Evolutionary conservation across 805 yeast genomes (phyloP).

Genomic region (Alloascoidea hylecoeti): DNA sequence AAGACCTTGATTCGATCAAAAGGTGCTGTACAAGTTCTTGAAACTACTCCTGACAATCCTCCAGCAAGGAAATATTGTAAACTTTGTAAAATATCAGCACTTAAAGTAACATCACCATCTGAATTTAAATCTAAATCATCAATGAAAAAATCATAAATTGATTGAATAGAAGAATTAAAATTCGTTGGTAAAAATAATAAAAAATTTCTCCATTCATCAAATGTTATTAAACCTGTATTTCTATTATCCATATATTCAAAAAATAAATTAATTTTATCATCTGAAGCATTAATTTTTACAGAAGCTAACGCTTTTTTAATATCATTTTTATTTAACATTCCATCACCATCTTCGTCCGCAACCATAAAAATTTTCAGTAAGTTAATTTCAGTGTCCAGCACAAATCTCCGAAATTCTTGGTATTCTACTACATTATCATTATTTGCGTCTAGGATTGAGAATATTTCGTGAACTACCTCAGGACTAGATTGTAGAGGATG

Average conservation of each 20-base stretch:
- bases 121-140: conserved; percentile 75
- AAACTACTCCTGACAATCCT: conserved; percentile 89
- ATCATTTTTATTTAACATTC: conserved; percentile 50
- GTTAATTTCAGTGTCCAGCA: conserved; percentile 54
- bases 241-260: conserved; percentile 41
- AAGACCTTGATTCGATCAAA: conserved; percentile 91
- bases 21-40: conserved; percentile 95
- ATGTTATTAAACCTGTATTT: conserved; percentile 56
- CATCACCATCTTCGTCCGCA: conserved; percentile 64
- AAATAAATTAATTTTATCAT: conserved; percentile 35
- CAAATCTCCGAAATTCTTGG: conserved; percentile 52
- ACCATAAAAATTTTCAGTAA: conserved; percentile 52
- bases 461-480: conserved; percentile 41
- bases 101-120: conserved; percentile 85
- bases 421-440: conserved; percentile 45
- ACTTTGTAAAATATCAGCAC: conserved; percentile 67
- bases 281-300: conserved; percentile 38
- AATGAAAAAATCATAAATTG: conserved; percentile 70
- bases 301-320: conserved; percentile 48
- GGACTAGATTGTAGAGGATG: conserved; percentile 56
- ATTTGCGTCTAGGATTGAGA: conserved; percentile 43
- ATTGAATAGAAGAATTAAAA: conserved; percentile 29
- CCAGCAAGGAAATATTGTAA: conserved; percentile 90
- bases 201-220: conserved; percentile 77
- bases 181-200: conserved; percentile 71